Conservation (phyloP, 2,329 filamentous ascomycete species). For the Fusarium coicis region DNA sequence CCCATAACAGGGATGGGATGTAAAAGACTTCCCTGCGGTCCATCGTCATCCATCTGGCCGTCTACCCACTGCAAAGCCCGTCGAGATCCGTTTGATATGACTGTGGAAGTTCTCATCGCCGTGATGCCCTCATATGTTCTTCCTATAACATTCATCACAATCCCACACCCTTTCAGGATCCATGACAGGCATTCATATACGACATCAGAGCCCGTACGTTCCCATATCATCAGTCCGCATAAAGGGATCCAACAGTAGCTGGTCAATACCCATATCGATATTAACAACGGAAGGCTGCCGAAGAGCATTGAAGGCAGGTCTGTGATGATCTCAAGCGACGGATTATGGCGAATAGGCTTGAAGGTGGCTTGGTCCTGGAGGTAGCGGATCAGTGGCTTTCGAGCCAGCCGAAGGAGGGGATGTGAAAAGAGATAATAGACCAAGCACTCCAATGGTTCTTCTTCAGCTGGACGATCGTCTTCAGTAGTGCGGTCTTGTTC, state of each 20-base stretch:
- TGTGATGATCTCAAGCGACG: conserved; percentile 19
- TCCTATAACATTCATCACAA: neutral
- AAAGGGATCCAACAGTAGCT: conserved; percentile 36
- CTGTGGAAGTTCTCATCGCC: neutral
- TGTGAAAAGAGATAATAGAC: conserved; percentile 23
- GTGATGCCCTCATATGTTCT: neutral
- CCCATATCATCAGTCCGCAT: conserved; percentile 32
- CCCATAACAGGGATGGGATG: conserved; percentile 13
- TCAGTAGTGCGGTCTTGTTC: neutral
- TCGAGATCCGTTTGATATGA: conserved; percentile 14
- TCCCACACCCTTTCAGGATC: conserved; percentile 1
- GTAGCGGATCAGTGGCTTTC: conserved; percentile 21
- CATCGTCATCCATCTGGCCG: conserved; percentile 19
- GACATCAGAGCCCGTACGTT: conserved; percentile 27
- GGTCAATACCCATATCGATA: conserved; percentile 32
- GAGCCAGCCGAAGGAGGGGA: conserved; percentile 28
- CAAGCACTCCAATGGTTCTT: conserved; percentile 16
- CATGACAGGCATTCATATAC: conserved; percentile 18
- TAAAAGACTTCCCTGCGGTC: conserved; percentile 17
- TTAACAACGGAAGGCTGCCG: conserved; percentile 18
- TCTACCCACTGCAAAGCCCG: conserved; percentile 21
- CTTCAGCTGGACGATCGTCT: conserved; percentile 12
- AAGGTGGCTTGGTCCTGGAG: conserved; percentile 23
- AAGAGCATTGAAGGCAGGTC: conserved; percentile 32
- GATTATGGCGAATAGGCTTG: conserved; percentile 24